phyloP scores from a whole-genome alignment of 140 eudicot genomes.

The Stevia rebaudiana region DNA sequence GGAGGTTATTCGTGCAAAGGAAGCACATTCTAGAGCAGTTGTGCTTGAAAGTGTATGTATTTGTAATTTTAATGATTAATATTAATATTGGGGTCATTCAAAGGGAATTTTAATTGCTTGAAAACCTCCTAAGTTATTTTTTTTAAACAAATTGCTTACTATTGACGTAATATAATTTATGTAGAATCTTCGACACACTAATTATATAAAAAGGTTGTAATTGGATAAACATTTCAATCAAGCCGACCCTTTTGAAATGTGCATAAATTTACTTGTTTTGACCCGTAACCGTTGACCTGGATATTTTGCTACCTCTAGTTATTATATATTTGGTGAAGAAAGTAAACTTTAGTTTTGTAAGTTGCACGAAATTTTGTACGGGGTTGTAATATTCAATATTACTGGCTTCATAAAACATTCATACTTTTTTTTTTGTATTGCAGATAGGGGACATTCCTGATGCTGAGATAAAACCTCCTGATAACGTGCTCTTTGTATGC shows the following conservation, averaged over 20 bases:
- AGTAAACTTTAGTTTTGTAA: constrained; percentile 3
- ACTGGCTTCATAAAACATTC: not conserved
- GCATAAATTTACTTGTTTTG: not conserved
- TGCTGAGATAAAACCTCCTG: constrained; percentile 96
- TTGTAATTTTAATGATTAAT: not conserved
- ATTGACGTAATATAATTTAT: not conserved
- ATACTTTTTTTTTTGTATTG: constrained; percentile 14
- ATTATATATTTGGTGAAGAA: not conserved
- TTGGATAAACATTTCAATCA: not conserved
- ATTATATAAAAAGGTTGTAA: not conserved
- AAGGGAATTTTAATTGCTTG: not conserved
- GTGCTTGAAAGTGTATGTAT: constrained; percentile 88
- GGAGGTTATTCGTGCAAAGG: constrained; percentile 77
- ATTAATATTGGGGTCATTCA: not conserved
- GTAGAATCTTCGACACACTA: not conserved
- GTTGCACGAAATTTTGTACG: not conserved
- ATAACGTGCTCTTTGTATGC: constrained; percentile 90
- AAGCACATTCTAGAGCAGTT: constrained; percentile 96
- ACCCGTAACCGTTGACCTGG: not conserved
- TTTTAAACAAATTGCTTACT: not conserved
- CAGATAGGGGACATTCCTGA: constrained; percentile 97
- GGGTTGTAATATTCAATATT: not conserved
- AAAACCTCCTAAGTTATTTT: not conserved
- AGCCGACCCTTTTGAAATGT: not conserved
- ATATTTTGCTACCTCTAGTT: not conserved